Evolutionary conservation across 2,329 filamentous ascomycete species (phyloP), one percentile per base, ranked within the genome.

Genomic region (Calonectria pauciramosa): DNA sequence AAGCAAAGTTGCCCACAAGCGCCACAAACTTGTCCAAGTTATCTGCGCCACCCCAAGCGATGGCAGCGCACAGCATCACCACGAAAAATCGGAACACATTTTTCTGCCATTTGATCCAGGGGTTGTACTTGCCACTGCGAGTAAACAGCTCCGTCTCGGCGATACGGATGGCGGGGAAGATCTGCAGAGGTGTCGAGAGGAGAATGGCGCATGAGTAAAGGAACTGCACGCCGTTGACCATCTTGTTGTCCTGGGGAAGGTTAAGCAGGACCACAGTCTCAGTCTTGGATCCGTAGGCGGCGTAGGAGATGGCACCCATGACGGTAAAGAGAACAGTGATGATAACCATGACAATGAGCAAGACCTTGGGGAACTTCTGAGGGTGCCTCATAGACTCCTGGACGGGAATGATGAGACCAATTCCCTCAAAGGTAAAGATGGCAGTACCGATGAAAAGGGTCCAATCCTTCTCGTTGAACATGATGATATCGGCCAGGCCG

Each of bases 41-140:
- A 79, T 95, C 94, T 4, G 97, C 96, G 75, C 97, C 97, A 56
- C 93, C 93, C 95, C 96, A 99, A 2, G 96, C 96, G 78, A 99
- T 94, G 73, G 93, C 86, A 0, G 96, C 94, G 82, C 97, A 99
- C 30, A 97, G 86, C 81, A 95, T 91, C 66, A 99, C 97, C 76
- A 98, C 92, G 82, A 96, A 93, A 89, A 99, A 99, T 70, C 97
- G 94, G 88, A 98, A 99, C 41, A 94, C 88, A 80, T 99, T 99
- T 92, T 99, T 99, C 90, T 99, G 95, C 97, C 97, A 99, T 88
- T 99, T 99, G 89, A 99, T 98, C 83, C 95, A 97, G 0, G 96
- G 96, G 83, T 99, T 98, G 87, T 98, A 98, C 86, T 99, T 99
- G 80, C 97, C 96, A 76, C 96, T 98, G 82, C 94, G 91, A 30